phyloP scores from a whole-genome alignment of 441 rosid genomes.

The Adansonia grandidieri region DNA sequence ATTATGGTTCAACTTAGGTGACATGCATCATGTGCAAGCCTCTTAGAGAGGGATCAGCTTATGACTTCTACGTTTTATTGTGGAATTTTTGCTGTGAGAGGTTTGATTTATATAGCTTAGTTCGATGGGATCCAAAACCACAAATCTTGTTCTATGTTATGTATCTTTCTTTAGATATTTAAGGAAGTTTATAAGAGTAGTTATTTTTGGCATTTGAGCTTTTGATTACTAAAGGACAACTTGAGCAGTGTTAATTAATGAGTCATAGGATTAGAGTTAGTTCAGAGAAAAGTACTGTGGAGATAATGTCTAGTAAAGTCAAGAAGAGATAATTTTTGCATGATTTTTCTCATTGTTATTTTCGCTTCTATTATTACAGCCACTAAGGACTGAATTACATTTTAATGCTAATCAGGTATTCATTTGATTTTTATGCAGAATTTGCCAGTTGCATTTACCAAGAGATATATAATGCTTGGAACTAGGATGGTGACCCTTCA shows the following conservation, averaged over 20 bases:
- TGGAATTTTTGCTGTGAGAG: neutral
- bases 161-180: conserved; percentile 4
- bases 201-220: neutral
- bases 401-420: neutral
- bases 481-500: neutral
- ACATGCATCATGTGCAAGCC: neutral
- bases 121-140: neutral
- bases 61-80: neutral
- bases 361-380: neutral
- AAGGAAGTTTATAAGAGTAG: neutral
- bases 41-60: neutral
- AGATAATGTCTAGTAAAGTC: neutral
- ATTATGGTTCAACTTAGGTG: conserved; percentile 6
- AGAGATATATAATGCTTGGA: neutral
- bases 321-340: neutral
- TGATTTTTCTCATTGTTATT: neutral
- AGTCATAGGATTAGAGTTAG: neutral
- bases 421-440: neutral
- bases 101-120: neutral
- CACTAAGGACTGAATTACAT: neutral
- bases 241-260: neutral
- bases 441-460: neutral
- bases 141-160: neutral
- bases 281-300: neutral
- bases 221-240: neutral